Base-by-base conservation (phyloP, 1,284 basidiomycete species). In the Coriolopsis trogii region DNA sequence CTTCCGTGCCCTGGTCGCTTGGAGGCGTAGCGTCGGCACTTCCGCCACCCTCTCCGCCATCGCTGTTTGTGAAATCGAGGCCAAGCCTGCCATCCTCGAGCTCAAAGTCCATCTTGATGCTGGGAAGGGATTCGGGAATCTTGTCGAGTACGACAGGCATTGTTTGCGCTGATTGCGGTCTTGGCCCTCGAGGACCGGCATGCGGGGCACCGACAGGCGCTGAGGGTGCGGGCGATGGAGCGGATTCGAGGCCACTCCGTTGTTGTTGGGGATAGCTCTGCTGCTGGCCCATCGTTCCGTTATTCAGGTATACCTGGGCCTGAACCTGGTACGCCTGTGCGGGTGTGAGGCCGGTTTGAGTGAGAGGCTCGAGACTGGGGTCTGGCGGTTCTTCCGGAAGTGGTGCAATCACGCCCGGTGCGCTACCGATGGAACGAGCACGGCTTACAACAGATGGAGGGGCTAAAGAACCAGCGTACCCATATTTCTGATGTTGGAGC, bases 251-350 rank as follows among this genome's bases (percentile, higher is more conserved):
- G 12, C 49, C 48, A 41, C 38, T 36, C 12, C 21, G 44, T 20
- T 50, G 42, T 21, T 49, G 56, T 24, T n/a, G n/a, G n/a, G 41
- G 34, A 34, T 49, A 45, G 25, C 52, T 49, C 42, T 58, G 53
- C 36, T 64, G 60, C 28, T 63, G 56, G 6, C 51, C 58, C 45
- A 56, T 55, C 20, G 60, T 53, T 24, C 71, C 69, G 56, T 67
- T 73, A 61, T 74, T 79, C 51, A 71, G 71, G 62, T 85, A 85
- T 34, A 89, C 77, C 66, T 90, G 86, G 6, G 82, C 77, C 66
- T 90, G 86, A 5, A 82, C 82, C 64, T 89, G 89, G 71, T 90
- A 91, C 33, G 85, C 85, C 68, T 91, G 89, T 10, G 87, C 86
- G 40, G 87, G 82, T 6, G 87, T 87, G 49, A 89, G 76, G 6